These are phyloP conservation scores for Trypanosoma mega DNA, from an alignment of 208 protist species.

Conservation along the genomic window DNA sequence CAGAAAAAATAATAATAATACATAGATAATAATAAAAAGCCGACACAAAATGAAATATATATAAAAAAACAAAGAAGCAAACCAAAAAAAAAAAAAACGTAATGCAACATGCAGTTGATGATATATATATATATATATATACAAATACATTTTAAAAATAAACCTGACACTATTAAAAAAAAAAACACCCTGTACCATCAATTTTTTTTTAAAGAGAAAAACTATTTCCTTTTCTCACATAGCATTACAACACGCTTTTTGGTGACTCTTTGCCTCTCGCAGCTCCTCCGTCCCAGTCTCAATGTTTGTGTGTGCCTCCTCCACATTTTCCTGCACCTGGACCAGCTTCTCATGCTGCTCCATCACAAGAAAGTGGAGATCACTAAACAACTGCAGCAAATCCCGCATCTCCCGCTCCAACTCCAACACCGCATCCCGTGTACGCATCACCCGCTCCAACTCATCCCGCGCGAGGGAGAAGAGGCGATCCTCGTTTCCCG, in stretches of 20 bases:
- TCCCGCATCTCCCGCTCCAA: slow-evolving; percentile 25
- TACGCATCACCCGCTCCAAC: slow-evolving; percentile 18
- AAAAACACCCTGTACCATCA: too few species aligned
- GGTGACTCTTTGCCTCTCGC: slow-evolving; percentile 7
- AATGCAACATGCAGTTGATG: too few species aligned
- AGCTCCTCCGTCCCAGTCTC: slow-evolving; percentile 26
- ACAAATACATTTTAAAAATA: too few species aligned
- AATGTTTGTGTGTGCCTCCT: slow-evolving; percentile 40
- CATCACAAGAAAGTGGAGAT: slow-evolving; percentile 18
- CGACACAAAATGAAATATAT: too few species aligned
- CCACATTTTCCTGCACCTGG: slow-evolving; percentile 25
- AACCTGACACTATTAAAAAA: too few species aligned
- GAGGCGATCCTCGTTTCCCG: slow-evolving; percentile 17
- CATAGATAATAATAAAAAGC: too few species aligned
- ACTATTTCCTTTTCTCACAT: too few species aligned
- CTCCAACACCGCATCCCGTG: slow-evolving; percentile 22
- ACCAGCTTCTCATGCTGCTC: slow-evolving; percentile 15
- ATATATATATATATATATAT: background rate
- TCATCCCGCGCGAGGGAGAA: slow-evolving; percentile 24
- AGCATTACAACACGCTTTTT: slow-evolving; percentile 10
- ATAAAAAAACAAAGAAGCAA: too few species aligned
- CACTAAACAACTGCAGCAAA: slow-evolving; percentile 19
- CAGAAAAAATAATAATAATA: slow-evolving; percentile 6
- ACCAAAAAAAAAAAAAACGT: too few species aligned
- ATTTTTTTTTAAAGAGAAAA: too few species aligned